Percentiles rank a stretch among this genome's conserved stretches.
Conservation (phyloP, 768 basidiomycete species). For the Mycena metata region DNA sequence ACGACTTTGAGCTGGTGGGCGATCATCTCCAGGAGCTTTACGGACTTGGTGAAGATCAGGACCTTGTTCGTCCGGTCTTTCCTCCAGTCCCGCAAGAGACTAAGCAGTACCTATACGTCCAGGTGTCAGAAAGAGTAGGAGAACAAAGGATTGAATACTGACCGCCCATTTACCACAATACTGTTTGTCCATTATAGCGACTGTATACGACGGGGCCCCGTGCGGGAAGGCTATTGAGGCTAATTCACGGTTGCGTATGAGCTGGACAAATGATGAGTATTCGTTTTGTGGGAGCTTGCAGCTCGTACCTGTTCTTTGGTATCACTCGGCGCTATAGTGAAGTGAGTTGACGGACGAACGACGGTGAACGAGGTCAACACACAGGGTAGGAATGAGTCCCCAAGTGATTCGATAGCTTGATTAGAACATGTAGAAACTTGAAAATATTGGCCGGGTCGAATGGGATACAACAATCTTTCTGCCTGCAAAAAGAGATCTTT, state of each 20-base stretch:
- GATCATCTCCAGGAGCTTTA: slow-evolving; percentile 90
- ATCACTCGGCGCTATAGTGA: slow-evolving; percentile 70
- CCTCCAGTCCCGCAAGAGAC: slow-evolving; percentile 74
- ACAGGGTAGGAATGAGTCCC: slow-evolving; percentile 90
- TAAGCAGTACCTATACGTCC: slow-evolving; percentile 14
- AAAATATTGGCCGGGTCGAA: slow-evolving; percentile 77
- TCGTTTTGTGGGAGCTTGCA: slow-evolving; percentile 12
- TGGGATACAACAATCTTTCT: slow-evolving; percentile 57
- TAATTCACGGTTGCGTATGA: slow-evolving; percentile 71
- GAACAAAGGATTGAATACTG: slow-evolving; percentile 54
- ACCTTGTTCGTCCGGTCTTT: slow-evolving; percentile 84
- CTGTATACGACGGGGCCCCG: slow-evolving; percentile 69
- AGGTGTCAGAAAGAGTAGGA: slow-evolving; percentile 60
- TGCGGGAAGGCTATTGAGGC: slow-evolving; percentile 74
- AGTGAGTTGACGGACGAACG: not conserved
- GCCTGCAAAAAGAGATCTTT: slow-evolving; percentile 45
- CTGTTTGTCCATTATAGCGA: slow-evolving; percentile 71
- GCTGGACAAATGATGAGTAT: slow-evolving; percentile 40
- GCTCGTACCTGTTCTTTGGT: slow-evolving; percentile 73
- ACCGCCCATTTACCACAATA: slow-evolving; percentile 92
- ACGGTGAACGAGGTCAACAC: slow-evolving; percentile 15
- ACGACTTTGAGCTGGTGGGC: slow-evolving; percentile 76
- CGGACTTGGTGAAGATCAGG: slow-evolving; percentile 93
- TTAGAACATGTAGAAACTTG: slow-evolving; percentile 83
- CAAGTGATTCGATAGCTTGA: slow-evolving; percentile 92